Conservation (phyloP, 192 early-diverging fungal species). For the Chytriomyces confervae region DNA sequence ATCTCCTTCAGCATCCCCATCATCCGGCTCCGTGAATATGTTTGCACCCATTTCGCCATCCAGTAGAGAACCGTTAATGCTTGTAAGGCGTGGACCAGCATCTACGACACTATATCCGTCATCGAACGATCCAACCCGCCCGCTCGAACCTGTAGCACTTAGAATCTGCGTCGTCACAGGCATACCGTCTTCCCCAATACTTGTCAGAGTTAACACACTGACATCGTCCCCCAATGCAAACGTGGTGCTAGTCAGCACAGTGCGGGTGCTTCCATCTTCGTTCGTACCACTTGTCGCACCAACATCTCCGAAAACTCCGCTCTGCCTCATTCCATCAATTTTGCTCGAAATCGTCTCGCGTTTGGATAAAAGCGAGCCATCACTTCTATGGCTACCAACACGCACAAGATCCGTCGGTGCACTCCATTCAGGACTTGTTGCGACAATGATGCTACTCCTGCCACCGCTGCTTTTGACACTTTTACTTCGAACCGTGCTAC, state of each 20-base stretch:
- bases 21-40: background rate
- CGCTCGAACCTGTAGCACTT: background rate
- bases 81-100: background rate
- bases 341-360: background rate
- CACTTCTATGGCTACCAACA: background rate
- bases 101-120: background rate
- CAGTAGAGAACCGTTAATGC: background rate
- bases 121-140: background rate
- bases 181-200: constrained; percentile 22
- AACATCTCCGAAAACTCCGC: background rate
- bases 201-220: constrained; percentile 21
- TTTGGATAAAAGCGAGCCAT: background rate
- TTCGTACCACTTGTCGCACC: background rate
- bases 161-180: constrained; percentile 20
- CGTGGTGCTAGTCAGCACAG: constrained; percentile 9
- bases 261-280: background rate
- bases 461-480: background rate
- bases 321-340: background rate
- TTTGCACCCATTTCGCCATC: background rate
- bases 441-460: constrained; percentile 19
- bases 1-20: background rate
- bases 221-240: constrained; percentile 31
- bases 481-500: background rate
- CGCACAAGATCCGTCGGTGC: constrained; percentile 23
- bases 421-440: constrained; percentile 33